Percentiles rank a stretch among this genome's conserved stretches.
Evolutionary conservation across 768 basidiomycete genomes (phyloP).

Genomic region (Coprinopsis marcescibilis): DNA sequence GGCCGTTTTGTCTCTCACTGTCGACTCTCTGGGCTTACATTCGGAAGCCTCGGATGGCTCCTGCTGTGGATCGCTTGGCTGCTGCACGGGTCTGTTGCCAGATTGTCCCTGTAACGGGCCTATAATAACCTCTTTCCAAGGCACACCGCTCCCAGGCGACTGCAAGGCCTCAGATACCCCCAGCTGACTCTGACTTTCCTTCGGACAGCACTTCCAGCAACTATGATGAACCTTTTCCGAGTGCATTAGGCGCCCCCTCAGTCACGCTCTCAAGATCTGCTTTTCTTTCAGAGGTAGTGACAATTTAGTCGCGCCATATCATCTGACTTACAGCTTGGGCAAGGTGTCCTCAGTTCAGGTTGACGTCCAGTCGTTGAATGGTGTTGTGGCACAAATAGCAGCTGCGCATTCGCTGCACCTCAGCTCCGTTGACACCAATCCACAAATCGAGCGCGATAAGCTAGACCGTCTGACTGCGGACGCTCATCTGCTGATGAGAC

Average conservation of each 20-base stretch:
- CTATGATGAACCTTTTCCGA: no score
- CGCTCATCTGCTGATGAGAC: slow-evolving; percentile 52
- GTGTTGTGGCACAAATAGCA: slow-evolving; percentile 33
- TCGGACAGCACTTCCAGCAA: no score
- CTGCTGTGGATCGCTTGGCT: slow-evolving; percentile 34
- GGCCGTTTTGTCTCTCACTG: no score
- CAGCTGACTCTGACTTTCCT: background rate
- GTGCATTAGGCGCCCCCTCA: background rate
- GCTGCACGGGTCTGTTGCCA: slow-evolving; percentile 27
- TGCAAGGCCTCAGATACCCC: background rate
- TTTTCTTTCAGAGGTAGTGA: slow-evolving; percentile 32
- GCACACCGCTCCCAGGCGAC: background rate
- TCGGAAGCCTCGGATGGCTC: slow-evolving; percentile 15
- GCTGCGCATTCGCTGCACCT: slow-evolving; percentile 33
- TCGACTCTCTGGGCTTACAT: no score
- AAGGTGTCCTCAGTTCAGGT: slow-evolving; percentile 40
- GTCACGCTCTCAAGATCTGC: slow-evolving; percentile 18
- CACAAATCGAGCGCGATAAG: slow-evolving; percentile 24
- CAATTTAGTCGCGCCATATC: background rate
- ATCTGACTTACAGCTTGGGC: slow-evolving; percentile 1
- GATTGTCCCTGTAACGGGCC: background rate
- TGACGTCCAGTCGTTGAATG: slow-evolving; percentile 32
- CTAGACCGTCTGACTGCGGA: slow-evolving; percentile 56
- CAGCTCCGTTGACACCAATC: slow-evolving; percentile 27
- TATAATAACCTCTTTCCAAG: background rate